These are phyloP conservation scores for Tricholoma flavovirens DNA, from an alignment of 768 basidiomycete species.

Conservation along the genomic window DNA sequence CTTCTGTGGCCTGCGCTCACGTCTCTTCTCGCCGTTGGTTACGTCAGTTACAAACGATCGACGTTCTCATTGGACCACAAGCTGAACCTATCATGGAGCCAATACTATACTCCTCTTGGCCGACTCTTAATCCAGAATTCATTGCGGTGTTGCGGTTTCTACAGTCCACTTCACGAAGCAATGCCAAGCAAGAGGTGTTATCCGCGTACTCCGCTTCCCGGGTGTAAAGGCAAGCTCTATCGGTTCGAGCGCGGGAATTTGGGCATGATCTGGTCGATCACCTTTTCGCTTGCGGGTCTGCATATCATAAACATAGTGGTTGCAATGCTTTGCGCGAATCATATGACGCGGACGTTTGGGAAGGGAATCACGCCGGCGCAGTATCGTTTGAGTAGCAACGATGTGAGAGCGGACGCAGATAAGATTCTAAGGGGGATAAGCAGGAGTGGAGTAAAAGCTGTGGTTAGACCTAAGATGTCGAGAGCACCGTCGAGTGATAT, in stretches of 20 bases:
- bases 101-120: constrained; percentile 49
- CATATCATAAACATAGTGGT: constrained; percentile 56
- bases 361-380: constrained; percentile 55
- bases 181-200: constrained; percentile 55
- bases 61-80: constrained; percentile 60
- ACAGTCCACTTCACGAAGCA: constrained; percentile 54
- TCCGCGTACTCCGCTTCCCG: constrained; percentile 54
- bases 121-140: constrained; percentile 56
- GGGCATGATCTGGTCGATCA: constrained; percentile 38
- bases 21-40: constrained; percentile 55
- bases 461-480: background rate
- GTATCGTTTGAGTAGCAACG: constrained; percentile 48
- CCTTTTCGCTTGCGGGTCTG: constrained; percentile 53
- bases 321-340: constrained; percentile 63
- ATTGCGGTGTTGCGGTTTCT: constrained; percentile 63
- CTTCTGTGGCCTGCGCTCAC: constrained; percentile 62
- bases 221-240: constrained; percentile 58
- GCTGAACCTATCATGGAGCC: constrained; percentile 63
- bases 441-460: background rate
- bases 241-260: constrained; percentile 48
- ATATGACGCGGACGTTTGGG: constrained; percentile 56
- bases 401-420: constrained; percentile 38
- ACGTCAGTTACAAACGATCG: constrained; percentile 56
- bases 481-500: background rate
- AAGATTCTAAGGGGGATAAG: constrained; percentile 19